A percentile compares a stretch with the other conserved stretches of the same genome.
Evolutionary conservation across 192 early-diverging fungal species (phyloP).

Genomic region (Coemansia furcata): DNA sequence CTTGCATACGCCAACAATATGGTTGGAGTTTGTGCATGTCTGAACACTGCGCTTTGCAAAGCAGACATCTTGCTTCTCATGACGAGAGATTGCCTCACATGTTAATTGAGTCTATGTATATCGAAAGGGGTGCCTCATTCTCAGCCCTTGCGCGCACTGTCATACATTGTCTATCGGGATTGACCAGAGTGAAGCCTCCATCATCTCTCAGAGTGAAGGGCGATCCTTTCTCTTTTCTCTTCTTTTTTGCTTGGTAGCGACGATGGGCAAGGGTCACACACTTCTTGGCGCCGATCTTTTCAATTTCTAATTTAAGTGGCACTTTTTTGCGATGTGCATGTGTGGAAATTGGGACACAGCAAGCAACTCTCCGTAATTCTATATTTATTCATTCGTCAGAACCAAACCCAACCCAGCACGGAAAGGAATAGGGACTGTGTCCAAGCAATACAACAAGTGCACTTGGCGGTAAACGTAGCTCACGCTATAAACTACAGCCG

Average conservation of each 20-base stretch:
- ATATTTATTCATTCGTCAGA: too few relatives aligned
- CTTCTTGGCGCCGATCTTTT: not conserved
- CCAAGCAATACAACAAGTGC: too few relatives aligned
- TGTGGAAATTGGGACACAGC: not conserved
- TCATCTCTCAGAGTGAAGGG: not conserved
- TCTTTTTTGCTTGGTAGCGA: not conserved
- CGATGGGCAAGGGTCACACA: not conserved
- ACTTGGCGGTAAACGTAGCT: too few relatives aligned
- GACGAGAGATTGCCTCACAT: not conserved
- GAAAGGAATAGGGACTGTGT: too few relatives aligned
- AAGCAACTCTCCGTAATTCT: not conserved
- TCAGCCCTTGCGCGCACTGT: not conserved
- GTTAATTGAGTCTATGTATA: not conserved
- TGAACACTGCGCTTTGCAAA: not conserved
- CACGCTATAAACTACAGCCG: too few relatives aligned
- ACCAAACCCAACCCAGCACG: too few relatives aligned
- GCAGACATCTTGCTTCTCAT: not conserved
- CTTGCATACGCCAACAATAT: not conserved
- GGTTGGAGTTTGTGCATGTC: not conserved
- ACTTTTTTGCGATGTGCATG: not conserved
- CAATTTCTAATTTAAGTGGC: not conserved
- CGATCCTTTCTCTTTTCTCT: not conserved
- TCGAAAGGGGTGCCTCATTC: not conserved
- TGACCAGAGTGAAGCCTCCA: not conserved
- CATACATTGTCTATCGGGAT: not conserved